A percentile compares a stretch with the other conserved stretches of the same genome.
phyloP scores from a whole-genome alignment of 1,284 basidiomycete genomes.

The Cryptococcus sp. region DNA sequence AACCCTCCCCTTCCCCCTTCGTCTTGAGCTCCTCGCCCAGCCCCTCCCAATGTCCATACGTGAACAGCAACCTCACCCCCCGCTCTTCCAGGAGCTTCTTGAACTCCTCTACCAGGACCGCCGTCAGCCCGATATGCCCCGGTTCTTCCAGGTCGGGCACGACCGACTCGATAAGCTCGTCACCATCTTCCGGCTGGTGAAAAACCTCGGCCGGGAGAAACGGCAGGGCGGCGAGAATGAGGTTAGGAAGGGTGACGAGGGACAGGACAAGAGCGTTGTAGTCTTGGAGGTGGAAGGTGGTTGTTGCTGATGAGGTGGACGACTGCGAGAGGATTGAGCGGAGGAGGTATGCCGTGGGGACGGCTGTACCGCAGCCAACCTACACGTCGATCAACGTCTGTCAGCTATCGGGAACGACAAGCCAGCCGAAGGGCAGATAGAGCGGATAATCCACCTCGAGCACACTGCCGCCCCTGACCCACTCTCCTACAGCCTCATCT shows the following conservation, averaged over 20 bases:
- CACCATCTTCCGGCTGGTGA: conserved; percentile 41
- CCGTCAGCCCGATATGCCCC: conserved; percentile 58
- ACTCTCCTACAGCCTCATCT: conserved; percentile 19
- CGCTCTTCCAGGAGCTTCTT: conserved; percentile 56
- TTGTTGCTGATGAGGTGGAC: conserved; percentile 32
- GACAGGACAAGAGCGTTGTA: conserved; percentile 82
- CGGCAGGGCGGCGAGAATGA: conserved; percentile 61
- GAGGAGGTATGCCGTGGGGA: conserved; percentile 75
- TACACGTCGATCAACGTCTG: conserved; percentile 37
- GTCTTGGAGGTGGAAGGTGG: conserved; percentile 82
- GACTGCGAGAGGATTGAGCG: conserved; percentile 56
- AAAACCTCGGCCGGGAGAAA: conserved; percentile 23
- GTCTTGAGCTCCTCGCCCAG: conserved; percentile 18
- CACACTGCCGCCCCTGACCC: conserved; percentile 54
- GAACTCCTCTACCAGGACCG: conserved; percentile 65
- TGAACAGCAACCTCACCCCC: conserved; percentile 67
- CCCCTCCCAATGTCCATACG: conserved; percentile 72
- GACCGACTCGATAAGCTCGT: conserved; percentile 51
- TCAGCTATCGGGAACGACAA: neutral
- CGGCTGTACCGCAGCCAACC: conserved; percentile 89
- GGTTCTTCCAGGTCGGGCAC: conserved; percentile 24
- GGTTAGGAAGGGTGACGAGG: conserved; percentile 80
- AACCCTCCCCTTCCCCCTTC: conserved; percentile 41
- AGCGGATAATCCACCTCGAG: conserved; percentile 59
- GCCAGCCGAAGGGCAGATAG: neutral